Percentiles rank a stretch among this genome's conserved stretches.
These are phyloP conservation scores for Emericellopsis terricola DNA, from an alignment of 495 filamentous ascomycete species.

Conservation along the genomic window DNA sequence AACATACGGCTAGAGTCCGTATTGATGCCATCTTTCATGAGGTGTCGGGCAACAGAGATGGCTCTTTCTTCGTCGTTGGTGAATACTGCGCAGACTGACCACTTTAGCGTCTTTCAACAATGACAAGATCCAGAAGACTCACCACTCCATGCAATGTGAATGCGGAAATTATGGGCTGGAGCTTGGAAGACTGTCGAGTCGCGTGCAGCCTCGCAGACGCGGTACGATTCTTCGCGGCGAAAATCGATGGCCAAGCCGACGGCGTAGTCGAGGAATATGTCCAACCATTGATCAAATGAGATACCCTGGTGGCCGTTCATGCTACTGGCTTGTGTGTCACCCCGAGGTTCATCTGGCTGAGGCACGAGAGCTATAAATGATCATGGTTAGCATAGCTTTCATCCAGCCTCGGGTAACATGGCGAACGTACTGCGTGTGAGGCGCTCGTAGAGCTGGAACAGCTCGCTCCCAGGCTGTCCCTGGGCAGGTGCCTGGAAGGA, in stretches of 20 bases:
- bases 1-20: slow-evolving; percentile 76
- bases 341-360: neutral
- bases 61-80: slow-evolving; percentile 65
- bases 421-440: slow-evolving; percentile 27
- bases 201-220: slow-evolving; percentile 50
- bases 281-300: slow-evolving; percentile 64
- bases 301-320: slow-evolving; percentile 61
- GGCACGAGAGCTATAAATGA: slow-evolving; percentile 12
- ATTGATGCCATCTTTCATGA: slow-evolving; percentile 71
- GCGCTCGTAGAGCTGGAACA: slow-evolving; percentile 54
- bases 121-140: slow-evolving; percentile 9
- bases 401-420: too few relatives aligned
- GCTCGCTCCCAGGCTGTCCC: slow-evolving; percentile 35
- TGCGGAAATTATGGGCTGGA: slow-evolving; percentile 44
- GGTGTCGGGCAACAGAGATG: slow-evolving; percentile 51
- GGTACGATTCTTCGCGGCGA: slow-evolving; percentile 48
- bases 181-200: slow-evolving; percentile 67
- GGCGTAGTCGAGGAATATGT: slow-evolving; percentile 79
- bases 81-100: slow-evolving; percentile 57
- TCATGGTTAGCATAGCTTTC: neutral
- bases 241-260: slow-evolving; percentile 44
- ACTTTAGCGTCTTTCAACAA: slow-evolving; percentile 7
- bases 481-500: slow-evolving; percentile 26
- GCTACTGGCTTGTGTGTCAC: slow-evolving; percentile 11
- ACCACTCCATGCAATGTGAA: slow-evolving; percentile 70